A percentile compares a stretch with the other conserved stretches of the same genome.
These are phyloP conservation scores for Kazachstania taianensis DNA, from an alignment of 805 yeast genomes.

Conservation along the genomic window DNA sequence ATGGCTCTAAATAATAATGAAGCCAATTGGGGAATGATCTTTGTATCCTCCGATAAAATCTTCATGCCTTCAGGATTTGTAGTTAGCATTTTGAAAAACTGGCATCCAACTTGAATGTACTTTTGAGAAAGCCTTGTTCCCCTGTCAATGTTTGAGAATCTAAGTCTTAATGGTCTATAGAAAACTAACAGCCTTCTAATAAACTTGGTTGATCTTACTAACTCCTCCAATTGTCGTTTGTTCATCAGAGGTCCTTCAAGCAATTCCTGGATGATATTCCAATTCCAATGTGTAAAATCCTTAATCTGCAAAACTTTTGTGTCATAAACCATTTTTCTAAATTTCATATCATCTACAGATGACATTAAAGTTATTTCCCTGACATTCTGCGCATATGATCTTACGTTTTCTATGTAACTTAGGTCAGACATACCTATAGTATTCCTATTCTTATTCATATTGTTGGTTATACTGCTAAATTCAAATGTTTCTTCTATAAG, in stretches of 20 bases:
- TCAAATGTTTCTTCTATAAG: constrained; percentile 29
- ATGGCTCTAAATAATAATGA: constrained; percentile 54
- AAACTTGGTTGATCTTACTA: constrained; percentile 70
- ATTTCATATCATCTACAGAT: constrained; percentile 51
- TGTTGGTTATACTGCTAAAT: constrained; percentile 37
- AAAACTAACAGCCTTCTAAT: constrained; percentile 76
- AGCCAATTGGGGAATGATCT: constrained; percentile 77
- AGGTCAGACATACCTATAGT: constrained; percentile 27
- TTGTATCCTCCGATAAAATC: constrained; percentile 53
- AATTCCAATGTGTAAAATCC: constrained; percentile 77
- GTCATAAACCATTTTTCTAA: constrained; percentile 54
- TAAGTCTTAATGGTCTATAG: constrained; percentile 80
- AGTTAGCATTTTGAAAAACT: constrained; percentile 55
- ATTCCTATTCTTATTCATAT: constrained; percentile 31
- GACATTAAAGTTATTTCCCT: constrained; percentile 18
- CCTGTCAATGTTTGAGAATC: constrained; percentile 51
- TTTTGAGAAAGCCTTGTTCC: constrained; percentile 40
- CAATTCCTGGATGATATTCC: constrained; percentile 64
- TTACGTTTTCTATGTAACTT: constrained; percentile 18
- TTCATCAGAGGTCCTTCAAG: constrained; percentile 75
- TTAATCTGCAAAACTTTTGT: constrained; percentile 71
- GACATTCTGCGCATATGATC: constrained; percentile 16
- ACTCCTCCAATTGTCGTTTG: constrained; percentile 66
- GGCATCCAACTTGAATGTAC: constrained; percentile 66
- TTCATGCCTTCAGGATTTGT: constrained; percentile 55